Evolutionary conservation across 805 yeast species (phyloP).

Genomic region (Ogataea wickerhamii): DNA sequence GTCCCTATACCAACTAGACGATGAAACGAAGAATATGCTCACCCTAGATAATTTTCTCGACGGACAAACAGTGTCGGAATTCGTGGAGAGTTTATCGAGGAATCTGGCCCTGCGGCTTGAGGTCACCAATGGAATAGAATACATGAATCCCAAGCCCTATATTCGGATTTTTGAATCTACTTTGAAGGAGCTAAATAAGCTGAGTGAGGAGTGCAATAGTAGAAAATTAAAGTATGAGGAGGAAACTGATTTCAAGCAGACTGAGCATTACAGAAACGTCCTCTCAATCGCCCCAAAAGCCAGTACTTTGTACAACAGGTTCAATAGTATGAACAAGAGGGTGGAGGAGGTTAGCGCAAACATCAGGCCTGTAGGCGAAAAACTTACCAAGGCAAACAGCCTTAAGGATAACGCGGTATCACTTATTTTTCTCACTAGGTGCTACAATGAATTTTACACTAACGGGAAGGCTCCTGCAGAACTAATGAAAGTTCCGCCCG

Average conservation of each 20-base stretch:
- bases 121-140: constrained; percentile 48
- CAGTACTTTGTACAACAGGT: constrained; percentile 42
- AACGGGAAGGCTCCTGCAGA: constrained; percentile 49
- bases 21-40: constrained; percentile 53
- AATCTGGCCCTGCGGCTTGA: constrained; percentile 48
- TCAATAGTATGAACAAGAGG: constrained; percentile 46
- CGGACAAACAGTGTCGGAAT: constrained; percentile 71
- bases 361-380: constrained; percentile 67
- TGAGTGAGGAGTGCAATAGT: constrained; percentile 53
- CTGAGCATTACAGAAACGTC: constrained; percentile 65
- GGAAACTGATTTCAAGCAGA: constrained; percentile 58
- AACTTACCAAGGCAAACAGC: constrained; percentile 61
- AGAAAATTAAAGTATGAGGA: constrained; percentile 50
- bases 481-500: constrained; percentile 42
- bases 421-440: constrained; percentile 67
- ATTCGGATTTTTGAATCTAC: constrained; percentile 91
- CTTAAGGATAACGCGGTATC: constrained; percentile 70
- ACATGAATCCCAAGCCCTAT: constrained; percentile 88
- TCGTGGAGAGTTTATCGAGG: constrained; percentile 70
- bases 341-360: constrained; percentile 55
- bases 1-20: constrained; percentile 43
- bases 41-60: constrained; percentile 61
- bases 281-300: constrained; percentile 45
- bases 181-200: constrained; percentile 60
- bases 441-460: constrained; percentile 74